Evolutionary conservation across 2,329 filamentous ascomycete genomes (phyloP).

Genomic region (Ascosphaera apis): DNA sequence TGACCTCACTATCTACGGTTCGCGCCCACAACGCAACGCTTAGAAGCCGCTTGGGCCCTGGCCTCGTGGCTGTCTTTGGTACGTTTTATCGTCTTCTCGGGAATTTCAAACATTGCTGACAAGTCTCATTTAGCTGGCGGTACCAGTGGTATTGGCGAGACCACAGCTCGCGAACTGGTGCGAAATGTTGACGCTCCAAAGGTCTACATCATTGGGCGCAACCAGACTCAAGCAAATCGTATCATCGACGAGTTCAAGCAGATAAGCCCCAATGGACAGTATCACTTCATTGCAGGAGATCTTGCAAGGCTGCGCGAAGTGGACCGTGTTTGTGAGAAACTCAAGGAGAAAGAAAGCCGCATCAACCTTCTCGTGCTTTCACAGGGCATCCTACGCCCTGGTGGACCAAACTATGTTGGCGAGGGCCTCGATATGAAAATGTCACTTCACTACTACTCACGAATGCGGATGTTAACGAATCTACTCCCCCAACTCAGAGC

Average conservation of each 20-base stretch:
- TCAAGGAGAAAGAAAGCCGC: slow-evolving; percentile 13
- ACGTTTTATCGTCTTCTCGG: background rate
- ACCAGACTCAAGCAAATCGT: slow-evolving; percentile 12
- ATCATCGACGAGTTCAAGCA: slow-evolving; percentile 20
- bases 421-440: slow-evolving; percentile 13
- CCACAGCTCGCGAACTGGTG: slow-evolving; percentile 24
- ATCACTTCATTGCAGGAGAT: slow-evolving; percentile 27
- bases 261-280: slow-evolving; percentile 22
- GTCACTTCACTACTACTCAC: slow-evolving; percentile 13
- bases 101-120: background rate
- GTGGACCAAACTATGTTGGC: background rate
- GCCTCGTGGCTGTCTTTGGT: slow-evolving; percentile 24
- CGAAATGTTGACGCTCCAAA: slow-evolving; percentile 19
- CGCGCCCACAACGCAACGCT: slow-evolving; percentile 1
- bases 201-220: slow-evolving; percentile 30
- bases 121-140: slow-evolving; percentile 18
- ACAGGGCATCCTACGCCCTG: slow-evolving; percentile 6
- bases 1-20: slow-evolving; percentile 1
- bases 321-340: slow-evolving; percentile 24
- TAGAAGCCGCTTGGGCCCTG: slow-evolving; percentile 5
- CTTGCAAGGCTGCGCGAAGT: slow-evolving; percentile 28
- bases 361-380: slow-evolving; percentile 13
- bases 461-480: slow-evolving; percentile 14
- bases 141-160: slow-evolving; percentile 31
- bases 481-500: slow-evolving; percentile 11